Percentiles rank a stretch among this genome's conserved stretches.
These are phyloP conservation scores for Candida maesae DNA, from an alignment of 805 yeast genomes.

Conservation along the genomic window DNA sequence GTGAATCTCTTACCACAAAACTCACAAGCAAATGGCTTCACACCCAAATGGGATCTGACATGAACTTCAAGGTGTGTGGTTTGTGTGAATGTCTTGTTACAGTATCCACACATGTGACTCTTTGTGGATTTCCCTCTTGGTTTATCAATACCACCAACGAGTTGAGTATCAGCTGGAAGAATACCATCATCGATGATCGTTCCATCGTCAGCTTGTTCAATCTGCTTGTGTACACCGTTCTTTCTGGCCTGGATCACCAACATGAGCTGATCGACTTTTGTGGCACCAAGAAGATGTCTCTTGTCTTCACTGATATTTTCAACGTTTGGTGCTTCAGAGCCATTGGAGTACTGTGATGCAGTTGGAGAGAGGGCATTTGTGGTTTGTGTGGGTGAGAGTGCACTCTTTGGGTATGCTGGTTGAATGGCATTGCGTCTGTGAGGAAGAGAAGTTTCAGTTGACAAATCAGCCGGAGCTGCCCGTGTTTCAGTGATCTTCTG, in stretches of 20 bases:
- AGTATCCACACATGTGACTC: slow-evolving; percentile 69
- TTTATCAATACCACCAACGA: slow-evolving; percentile 80
- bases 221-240: slow-evolving; percentile 63
- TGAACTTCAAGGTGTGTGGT: slow-evolving; percentile 92
- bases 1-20: slow-evolving; percentile 80
- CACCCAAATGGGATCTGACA: slow-evolving; percentile 81
- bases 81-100: slow-evolving; percentile 79
- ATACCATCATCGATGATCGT: slow-evolving; percentile 54
- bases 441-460: not conserved
- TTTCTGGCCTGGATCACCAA: slow-evolving; percentile 85
- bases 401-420: slow-evolving; percentile 7
- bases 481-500: slow-evolving; percentile 5
- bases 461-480: not conserved
- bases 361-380: slow-evolving; percentile 11
- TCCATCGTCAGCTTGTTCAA: slow-evolving; percentile 67
- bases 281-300: slow-evolving; percentile 74
- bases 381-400: slow-evolving; percentile 6
- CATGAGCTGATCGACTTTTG: slow-evolving; percentile 90
- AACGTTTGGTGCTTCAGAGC: slow-evolving; percentile 38
- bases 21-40: slow-evolving; percentile 76
- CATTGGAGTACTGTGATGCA: slow-evolving; percentile 15
- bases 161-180: slow-evolving; percentile 54
- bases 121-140: slow-evolving; percentile 45
- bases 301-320: slow-evolving; percentile 53
- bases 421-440: slow-evolving; percentile 15